These are phyloP conservation scores for Circinella umbellata DNA, from an alignment of 371 early-diverging fungal genomes.

Conservation along the genomic window DNA sequence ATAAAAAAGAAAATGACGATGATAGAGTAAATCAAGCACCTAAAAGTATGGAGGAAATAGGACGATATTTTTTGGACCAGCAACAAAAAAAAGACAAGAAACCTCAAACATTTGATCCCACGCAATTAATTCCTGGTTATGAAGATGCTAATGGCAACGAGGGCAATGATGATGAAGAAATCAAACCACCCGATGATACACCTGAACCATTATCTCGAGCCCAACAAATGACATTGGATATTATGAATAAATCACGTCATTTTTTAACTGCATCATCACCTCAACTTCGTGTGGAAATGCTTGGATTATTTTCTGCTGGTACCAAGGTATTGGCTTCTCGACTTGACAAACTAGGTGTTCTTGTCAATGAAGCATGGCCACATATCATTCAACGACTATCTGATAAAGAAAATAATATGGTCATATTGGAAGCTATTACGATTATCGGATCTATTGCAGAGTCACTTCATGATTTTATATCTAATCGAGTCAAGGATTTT, in stretches of 20 bases:
- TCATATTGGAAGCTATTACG: conserved; percentile 51
- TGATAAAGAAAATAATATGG: conserved; percentile 51
- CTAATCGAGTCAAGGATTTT: conserved; percentile 50
- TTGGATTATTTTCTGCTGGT: conserved; percentile 45
- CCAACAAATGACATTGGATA: conserved; percentile 39
- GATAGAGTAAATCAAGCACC: not conserved
- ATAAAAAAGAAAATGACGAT: not conserved
- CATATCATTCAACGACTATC: conserved; percentile 47
- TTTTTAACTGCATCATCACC: conserved; percentile 59
- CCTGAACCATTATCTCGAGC: conserved; percentile 33
- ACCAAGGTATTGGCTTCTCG: conserved; percentile 35
- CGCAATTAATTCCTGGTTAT: conserved; percentile 4
- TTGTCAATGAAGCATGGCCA: conserved; percentile 63
- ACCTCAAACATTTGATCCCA: conserved; percentile 17
- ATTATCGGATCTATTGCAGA: conserved; percentile 41
- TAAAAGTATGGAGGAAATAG: conserved; percentile 49
- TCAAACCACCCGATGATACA: conserved; percentile 15
- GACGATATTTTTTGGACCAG: conserved; percentile 47
- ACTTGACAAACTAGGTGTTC: conserved; percentile 46
- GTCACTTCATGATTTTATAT: conserved; percentile 51
- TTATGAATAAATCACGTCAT: conserved; percentile 51
- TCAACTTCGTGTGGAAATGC: conserved; percentile 49
- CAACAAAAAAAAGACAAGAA: conserved; percentile 31
- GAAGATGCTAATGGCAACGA: conserved; percentile 11
- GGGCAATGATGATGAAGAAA: not conserved